Evolutionary conservation across 371 early-diverging fungal genomes (phyloP), one percentile per base, ranked within the genome.

Genomic region (Mortierella sp.): DNA sequence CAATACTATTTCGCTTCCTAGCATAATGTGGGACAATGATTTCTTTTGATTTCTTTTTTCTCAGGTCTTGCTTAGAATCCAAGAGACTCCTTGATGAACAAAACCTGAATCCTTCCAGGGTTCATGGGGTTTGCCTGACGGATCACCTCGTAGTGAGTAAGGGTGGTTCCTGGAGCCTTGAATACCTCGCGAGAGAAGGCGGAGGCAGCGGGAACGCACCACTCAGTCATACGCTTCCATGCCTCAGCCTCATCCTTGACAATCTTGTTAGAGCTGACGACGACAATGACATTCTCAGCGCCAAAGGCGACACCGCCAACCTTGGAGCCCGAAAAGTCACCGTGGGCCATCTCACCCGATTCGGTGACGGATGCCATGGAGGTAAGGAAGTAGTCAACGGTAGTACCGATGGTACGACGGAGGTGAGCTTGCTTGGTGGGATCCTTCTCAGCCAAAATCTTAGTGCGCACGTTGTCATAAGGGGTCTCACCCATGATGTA

Each of bases 261-360:
- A 53, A 83, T 83, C 70, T 83, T 83, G 65, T 83, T 80, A 50
- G 81, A 66, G 28, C 84, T 83, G 21, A 69, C 69, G 14, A 83
- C 81, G 18, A 83, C 58, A 30, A 83, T 68, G 19, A 83, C 71
- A 50, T 84, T 69, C 66, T 72, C 72, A 51, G 84, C 66, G 14
- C 68, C 71, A 52, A 66, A 64, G 29, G 70, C 68, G 44, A 72
- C 83, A 58, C 63, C 64, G 7, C 77, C 80, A 30, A 76, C 75
- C 66, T 72, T 66, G 64, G 61, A 63, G 7, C 84, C 74, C 4
- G 71, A 25, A 14, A 53, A 26, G 52, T 82, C 82, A 18, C 70
- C 82, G 21, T 74, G 75, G n/a, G 67, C 68, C 62, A 82, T 64
- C 25, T 61, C 57, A 12, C 82, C 82, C 23, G 70, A 62, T 53